A percentile compares a stretch with the other conserved stretches of the same genome.
These are phyloP conservation scores for Recurvomyces mirabilis DNA, from an alignment of 495 filamentous ascomycete genomes.

Conservation along the genomic window DNA sequence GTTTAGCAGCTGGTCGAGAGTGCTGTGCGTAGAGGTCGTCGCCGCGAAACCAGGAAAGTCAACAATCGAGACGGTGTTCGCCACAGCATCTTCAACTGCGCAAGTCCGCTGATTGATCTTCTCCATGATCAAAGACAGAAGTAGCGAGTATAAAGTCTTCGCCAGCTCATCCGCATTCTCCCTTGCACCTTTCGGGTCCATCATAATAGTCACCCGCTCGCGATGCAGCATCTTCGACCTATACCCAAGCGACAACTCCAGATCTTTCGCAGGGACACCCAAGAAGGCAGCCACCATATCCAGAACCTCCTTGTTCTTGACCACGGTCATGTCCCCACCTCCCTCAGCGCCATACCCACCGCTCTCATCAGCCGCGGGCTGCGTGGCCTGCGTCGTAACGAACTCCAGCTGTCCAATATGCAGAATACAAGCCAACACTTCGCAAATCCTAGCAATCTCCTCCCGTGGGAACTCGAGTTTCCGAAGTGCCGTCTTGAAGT, in stretches of 20 bases:
- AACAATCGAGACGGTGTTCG: constrained; percentile 86
- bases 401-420: constrained; percentile 96
- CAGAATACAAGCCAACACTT: constrained; percentile 79
- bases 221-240: constrained; percentile 90
- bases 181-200: constrained; percentile 82
- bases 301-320: constrained; percentile 87
- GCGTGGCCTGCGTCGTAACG: constrained; percentile 62
- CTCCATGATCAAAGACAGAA: constrained; percentile 89
- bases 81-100: constrained; percentile 74
- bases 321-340: constrained; percentile 68
- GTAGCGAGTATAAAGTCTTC: constrained; percentile 84
- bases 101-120: constrained; percentile 82
- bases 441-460: constrained; percentile 94
- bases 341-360: constrained; percentile 95
- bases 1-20: constrained; percentile 83
- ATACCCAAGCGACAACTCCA: constrained; percentile 83
- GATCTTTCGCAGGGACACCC: constrained; percentile 63
- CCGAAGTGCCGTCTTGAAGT: constrained; percentile 90
- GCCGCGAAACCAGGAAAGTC: constrained; percentile 95
- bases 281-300: constrained; percentile 82
- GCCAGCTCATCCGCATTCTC: constrained; percentile 89
- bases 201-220: constrained; percentile 93
- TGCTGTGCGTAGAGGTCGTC: constrained; percentile 65
- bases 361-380: constrained; percentile 73
- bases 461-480: constrained; percentile 87